Base-by-base conservation (phyloP, 169 alveolate genomes). In the Cryptosporidium ubiquitum region DNA sequence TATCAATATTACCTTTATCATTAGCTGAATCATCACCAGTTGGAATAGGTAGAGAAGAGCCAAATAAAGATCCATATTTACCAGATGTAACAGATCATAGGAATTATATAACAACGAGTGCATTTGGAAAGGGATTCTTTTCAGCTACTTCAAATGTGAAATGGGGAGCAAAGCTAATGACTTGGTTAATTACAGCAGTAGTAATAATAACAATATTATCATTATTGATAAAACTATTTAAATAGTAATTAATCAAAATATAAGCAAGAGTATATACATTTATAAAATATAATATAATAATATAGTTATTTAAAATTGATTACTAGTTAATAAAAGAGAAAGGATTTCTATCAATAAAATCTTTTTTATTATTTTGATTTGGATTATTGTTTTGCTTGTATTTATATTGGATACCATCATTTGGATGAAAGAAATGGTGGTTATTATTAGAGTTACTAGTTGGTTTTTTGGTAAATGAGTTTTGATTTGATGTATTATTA, bases 31-130 rank as follows among this genome's bases (percentile, higher is more conserved):
- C 92, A 12, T 86, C 91, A 20, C 96, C 97, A 3, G 98, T 95
- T 31, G 98, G 98, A 20, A 93, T 93, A 69, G 98, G 98, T 16
- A 64, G 98, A 31, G 97, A 95, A 40, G 97, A 95, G 69, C 98
- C 98, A 12, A 96, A 96, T 75, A 91, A 93, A 58, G 96, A 95
- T 70, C 98, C 98, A 9, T 96, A 91, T 91, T 92, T 96, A 20
- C 97, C 97, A 4, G 92, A 91, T 5, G 98, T 96, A 23, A 91
- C 94, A 31, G 97, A 95, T 60, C 95, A 96, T 86, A 91, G 98
- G 51, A 94, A 95, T 5, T 95, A 93, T 85, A 94, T 96, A 37
- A 79, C 89, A 20, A 79, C 89, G 16, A 79, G 89, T 47, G 89
- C 89, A 79, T 79, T 79, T 40, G 89, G 89, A 9, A 58, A 64